A percentile compares a stretch with the other conserved stretches of the same genome.
These are phyloP conservation scores for Glarea lozoyensis DNA, from an alignment of 495 filamentous ascomycete species.

Conservation along the genomic window DNA sequence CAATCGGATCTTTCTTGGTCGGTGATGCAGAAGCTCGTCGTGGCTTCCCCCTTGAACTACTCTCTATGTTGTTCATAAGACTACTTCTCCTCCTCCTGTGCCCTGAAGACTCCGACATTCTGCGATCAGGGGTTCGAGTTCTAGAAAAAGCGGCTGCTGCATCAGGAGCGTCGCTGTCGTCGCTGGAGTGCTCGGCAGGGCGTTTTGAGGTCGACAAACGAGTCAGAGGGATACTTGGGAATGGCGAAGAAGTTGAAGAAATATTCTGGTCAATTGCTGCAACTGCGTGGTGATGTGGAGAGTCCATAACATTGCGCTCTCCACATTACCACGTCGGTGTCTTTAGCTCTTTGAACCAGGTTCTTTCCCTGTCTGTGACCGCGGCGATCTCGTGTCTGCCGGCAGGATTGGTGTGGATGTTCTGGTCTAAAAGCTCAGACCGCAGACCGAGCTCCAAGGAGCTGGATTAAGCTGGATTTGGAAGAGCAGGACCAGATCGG, in stretches of 20 bases:
- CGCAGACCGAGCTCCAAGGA: too few relatives aligned
- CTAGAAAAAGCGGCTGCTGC: conserved; percentile 12
- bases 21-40: conserved; percentile 3
- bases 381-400: too few relatives aligned
- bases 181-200: conserved; percentile 4
- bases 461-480: too few relatives aligned
- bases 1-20: conserved; percentile 5
- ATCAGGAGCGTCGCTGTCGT: conserved; percentile 18
- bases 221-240: conserved; percentile 7
- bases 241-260: conserved; percentile 5
- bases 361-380: too few relatives aligned
- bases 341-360: too few relatives aligned
- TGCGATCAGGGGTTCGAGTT: conserved; percentile 6
- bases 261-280: background rate
- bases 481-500: too few relatives aligned
- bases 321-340: too few relatives aligned
- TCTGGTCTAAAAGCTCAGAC: too few relatives aligned
- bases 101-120: conserved; percentile 12
- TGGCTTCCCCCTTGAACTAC: conserved; percentile 3
- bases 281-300: background rate
- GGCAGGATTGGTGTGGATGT: too few relatives aligned
- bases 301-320: too few relatives aligned
- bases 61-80: conserved; percentile 14
- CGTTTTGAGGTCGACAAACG: conserved; percentile 9
- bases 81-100: conserved; percentile 21